Evolutionary conservation across 2,329 filamentous ascomycete genomes (phyloP).

Genomic region (Acephala macrosclerotiorum): DNA sequence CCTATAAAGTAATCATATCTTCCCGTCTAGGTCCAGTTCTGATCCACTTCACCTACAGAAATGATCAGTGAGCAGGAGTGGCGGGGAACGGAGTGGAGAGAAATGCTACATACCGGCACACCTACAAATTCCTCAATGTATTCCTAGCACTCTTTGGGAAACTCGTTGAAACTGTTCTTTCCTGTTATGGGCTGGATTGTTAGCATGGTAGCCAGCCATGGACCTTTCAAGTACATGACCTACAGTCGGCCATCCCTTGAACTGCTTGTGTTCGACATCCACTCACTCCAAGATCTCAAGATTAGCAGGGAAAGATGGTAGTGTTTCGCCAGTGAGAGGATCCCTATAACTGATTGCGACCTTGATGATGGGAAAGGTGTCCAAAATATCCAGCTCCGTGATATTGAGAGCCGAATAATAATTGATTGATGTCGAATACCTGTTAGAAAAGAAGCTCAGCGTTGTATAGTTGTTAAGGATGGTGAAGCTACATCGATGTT

Average conservation of each 20-base stretch:
- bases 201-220: not conserved
- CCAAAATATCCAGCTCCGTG: constrained; percentile 74
- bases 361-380: constrained; percentile 78
- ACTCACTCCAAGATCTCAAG: constrained; percentile 62
- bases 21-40: constrained; percentile 72
- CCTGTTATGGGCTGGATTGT: constrained; percentile 57
- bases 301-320: constrained; percentile 71
- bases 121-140: constrained; percentile 63
- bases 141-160: constrained; percentile 68
- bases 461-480: constrained; percentile 38
- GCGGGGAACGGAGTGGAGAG: not conserved
- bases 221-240: not conserved
- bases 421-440: constrained; percentile 57
- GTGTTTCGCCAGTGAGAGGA: constrained; percentile 51
- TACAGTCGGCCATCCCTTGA: constrained; percentile 70
- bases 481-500: not conserved
- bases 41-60: constrained; percentile 63
- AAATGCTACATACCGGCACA: constrained; percentile 47
- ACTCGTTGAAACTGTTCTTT: constrained; percentile 64
- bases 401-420: constrained; percentile 57
- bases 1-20: constrained; percentile 59
- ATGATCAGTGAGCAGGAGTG: not conserved
- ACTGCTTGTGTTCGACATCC: constrained; percentile 71
- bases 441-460: constrained; percentile 39
- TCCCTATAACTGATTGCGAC: constrained; percentile 76